These are phyloP conservation scores for Podaxis sp. DNA, from an alignment of 768 basidiomycete species.

Conservation along the genomic window DNA sequence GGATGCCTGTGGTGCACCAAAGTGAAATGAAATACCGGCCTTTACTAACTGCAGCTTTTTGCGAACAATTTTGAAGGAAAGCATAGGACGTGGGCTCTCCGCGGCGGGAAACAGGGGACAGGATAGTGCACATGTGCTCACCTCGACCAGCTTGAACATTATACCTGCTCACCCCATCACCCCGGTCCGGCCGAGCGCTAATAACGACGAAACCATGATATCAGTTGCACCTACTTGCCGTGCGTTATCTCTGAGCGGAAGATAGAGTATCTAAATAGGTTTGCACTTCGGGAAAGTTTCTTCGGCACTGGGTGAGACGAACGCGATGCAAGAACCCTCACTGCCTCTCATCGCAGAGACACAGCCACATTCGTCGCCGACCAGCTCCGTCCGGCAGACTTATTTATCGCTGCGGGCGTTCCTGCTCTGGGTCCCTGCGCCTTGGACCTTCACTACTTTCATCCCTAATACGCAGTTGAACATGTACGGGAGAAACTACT, in stretches of 20 bases:
- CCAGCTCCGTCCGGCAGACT: slow-evolving; percentile 3
- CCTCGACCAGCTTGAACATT: background rate
- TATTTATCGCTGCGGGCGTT: background rate
- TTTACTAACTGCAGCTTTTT: background rate
- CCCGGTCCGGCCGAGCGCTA: background rate
- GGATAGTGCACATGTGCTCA: background rate
- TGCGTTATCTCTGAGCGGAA: too few species aligned
- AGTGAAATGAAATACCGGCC: background rate
- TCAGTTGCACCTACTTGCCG: background rate
- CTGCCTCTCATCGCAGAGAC: background rate
- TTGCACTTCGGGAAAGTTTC: background rate
- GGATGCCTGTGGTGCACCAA: background rate
- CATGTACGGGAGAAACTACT: slow-evolving; percentile 7
- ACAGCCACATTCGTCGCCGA: slow-evolving; percentile 7
- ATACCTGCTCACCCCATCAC: background rate
- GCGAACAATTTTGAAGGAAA: background rate
- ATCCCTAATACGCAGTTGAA: background rate
- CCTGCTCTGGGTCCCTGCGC: background rate
- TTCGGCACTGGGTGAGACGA: background rate
- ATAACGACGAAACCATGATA: background rate
- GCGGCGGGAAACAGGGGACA: background rate
- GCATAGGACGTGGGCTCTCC: background rate
- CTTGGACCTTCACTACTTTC: background rate
- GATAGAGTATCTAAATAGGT: too few species aligned
- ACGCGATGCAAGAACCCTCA: background rate